Conservation (phyloP, 2,329 filamentous ascomycete genomes). For the Graphilbum fragrans region DNA sequence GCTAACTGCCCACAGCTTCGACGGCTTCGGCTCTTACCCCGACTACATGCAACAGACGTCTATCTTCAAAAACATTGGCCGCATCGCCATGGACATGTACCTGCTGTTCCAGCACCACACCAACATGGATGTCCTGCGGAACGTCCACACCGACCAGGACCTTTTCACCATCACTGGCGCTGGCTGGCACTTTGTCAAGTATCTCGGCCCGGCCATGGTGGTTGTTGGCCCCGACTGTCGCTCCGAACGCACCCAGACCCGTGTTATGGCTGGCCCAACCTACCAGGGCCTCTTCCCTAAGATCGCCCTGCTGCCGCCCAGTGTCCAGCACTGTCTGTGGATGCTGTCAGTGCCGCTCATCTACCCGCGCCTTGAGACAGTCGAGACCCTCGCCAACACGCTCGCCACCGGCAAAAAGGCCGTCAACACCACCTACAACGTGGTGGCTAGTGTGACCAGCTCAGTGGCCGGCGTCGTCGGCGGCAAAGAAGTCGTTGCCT, state of each 20-base stretch:
- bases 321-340: conserved; percentile 93
- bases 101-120: conserved; percentile 97
- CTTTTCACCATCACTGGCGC: conserved; percentile 95
- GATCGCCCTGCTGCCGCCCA: conserved; percentile 77
- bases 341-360: conserved; percentile 86
- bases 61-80: conserved; percentile 96
- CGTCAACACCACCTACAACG: conserved; percentile 91
- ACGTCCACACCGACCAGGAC: conserved; percentile 77
- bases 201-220: conserved; percentile 79
- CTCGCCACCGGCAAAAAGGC: conserved; percentile 93
- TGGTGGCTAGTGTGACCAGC: conserved; percentile 88
- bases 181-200: conserved; percentile 98
- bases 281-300: conserved; percentile 98
- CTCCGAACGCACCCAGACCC: conserved; percentile 78
- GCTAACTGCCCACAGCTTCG: conserved; percentile 54
- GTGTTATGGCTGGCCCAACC: conserved; percentile 90
- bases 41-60: conserved; percentile 97
- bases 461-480: conserved; percentile 92
- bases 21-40: conserved; percentile 93
- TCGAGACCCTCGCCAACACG: conserved; percentile 83
- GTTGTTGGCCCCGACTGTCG: conserved; percentile 85
- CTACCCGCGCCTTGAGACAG: conserved; percentile 82
- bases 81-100: conserved; percentile 95
- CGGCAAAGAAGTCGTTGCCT: conserved; percentile 82
- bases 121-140: conserved; percentile 82